Percentiles rank a stretch among this genome's conserved stretches.
phyloP scores from a whole-genome alignment of 2,329 filamentous ascomycete species.

The Alternaria panax region DNA sequence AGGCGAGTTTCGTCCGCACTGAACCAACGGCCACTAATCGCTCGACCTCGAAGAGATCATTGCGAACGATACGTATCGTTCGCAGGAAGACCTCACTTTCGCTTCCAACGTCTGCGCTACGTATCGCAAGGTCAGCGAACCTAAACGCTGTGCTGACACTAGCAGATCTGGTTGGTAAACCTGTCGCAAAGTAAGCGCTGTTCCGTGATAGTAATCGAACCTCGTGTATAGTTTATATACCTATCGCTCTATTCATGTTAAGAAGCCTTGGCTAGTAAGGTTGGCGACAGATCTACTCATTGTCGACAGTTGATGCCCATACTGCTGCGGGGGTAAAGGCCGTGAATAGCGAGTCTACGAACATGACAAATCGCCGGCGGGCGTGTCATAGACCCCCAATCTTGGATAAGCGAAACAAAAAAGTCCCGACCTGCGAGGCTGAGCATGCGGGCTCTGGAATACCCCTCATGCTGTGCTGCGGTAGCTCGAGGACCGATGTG shows the following conservation, averaged over 20 bases:
- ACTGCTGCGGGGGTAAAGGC: not conserved
- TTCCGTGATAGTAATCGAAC: too few species aligned
- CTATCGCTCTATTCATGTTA: not conserved
- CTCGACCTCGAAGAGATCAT: slow-evolving; percentile 31
- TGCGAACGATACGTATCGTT: slow-evolving; percentile 31
- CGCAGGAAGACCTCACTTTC: slow-evolving; percentile 39
- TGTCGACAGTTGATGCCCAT: not conserved
- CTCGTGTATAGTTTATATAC: not conserved
- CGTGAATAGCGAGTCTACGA: not conserved
- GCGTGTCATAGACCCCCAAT: slow-evolving; percentile 9
- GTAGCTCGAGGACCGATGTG: not conserved
- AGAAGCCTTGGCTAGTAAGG: not conserved
- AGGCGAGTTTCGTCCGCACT: slow-evolving; percentile 20
- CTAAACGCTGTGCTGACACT: slow-evolving; percentile 33
- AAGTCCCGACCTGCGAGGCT: slow-evolving; percentile 6
- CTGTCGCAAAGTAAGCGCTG: not conserved
- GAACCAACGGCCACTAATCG: slow-evolving; percentile 21
- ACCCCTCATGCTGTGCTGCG: slow-evolving; percentile 1
- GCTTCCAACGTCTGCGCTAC: slow-evolving; percentile 28
- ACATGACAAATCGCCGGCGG: not conserved
- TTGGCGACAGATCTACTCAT: not conserved
- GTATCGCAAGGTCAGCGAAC: slow-evolving; percentile 33
- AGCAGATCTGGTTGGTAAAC: slow-evolving; percentile 6
- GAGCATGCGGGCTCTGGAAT: not conserved
- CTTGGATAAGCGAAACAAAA: not conserved